Base-by-base conservation (phyloP, 352 stramenopile genomes). In the Proteromonas lacertae region DNA sequence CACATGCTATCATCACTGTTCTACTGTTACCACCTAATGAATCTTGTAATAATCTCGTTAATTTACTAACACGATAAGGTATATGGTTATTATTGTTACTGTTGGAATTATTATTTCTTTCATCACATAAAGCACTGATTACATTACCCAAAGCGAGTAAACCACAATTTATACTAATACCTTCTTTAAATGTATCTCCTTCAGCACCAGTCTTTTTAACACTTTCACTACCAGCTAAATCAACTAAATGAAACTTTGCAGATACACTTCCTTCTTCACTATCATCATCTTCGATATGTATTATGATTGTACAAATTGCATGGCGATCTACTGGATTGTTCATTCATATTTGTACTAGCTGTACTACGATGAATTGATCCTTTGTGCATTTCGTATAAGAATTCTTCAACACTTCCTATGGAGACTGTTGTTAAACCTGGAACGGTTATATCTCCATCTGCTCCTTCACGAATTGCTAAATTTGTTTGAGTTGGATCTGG, bases 231-330 rank as follows among this genome's bases (percentile, higher is more conserved):
- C 66, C 67, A 22, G 69, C 69, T 14, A 84, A 53, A 49, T 84
- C 69, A 10, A 83, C 68, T 2, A 83, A 41, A 37, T 77, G 76
- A 38, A 84, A 67, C 51, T 75, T 81, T 19, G 36, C 25, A n/a
- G n/a, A n/a, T n/a, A n/a, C n/a, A n/a, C n/a, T n/a, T n/a, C n/a
- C n/a, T n/a, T n/a, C n/a, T n/a, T n/a, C n/a, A n/a, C n/a, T n/a
- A n/a, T n/a, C n/a, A n/a, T n/a, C n/a, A n/a, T n/a, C n/a, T n/a
- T n/a, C n/a, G n/a, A n/a, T n/a, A n/a, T n/a, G n/a, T n/a, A n/a
- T n/a, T n/a, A n/a, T n/a, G n/a, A n/a, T n/a, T n/a, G n/a, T n/a
- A n/a, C n/a, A n/a, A n/a, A n/a, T n/a, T n/a, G n/a, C n/a, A n/a
- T n/a, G n/a, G 24, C 5, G 24, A 28, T 28, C 24, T 28, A 28